Evolutionary conservation across 2,329 filamentous ascomycete species (phyloP).

Genomic region (Ophiocordyceps camponoti-saundersi): DNA sequence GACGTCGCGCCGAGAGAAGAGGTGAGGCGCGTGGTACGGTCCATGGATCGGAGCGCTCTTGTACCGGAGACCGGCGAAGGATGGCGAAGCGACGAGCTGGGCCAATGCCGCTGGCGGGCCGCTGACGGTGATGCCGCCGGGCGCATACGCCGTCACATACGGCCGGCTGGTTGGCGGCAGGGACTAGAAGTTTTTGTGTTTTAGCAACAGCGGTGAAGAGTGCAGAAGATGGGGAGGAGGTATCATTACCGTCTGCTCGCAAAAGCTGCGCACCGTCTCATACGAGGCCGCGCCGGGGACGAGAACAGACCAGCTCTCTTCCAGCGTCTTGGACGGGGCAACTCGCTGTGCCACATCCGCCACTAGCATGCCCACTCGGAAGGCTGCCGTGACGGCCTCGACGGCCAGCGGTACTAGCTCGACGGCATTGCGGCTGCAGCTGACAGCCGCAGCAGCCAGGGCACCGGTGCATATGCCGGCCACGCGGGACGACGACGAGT

Average conservation of each 20-base stretch:
- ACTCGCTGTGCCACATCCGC: conserved; percentile 1
- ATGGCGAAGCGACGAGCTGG: not conserved
- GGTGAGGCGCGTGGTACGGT: conserved; percentile 2
- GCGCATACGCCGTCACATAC: conserved; percentile 2
- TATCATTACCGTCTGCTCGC: not conserved
- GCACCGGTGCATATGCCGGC: conserved; percentile 2
- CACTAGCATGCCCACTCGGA: conserved; percentile 1
- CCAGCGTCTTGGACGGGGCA: not conserved
- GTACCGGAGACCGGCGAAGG: conserved; percentile 2
- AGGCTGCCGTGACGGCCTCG: conserved; percentile 2
- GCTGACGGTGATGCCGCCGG: conserved; percentile 2
- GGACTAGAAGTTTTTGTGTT: not conserved
- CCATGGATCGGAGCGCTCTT: conserved; percentile 2
- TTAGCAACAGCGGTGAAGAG: not conserved
- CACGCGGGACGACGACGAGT: not conserved
- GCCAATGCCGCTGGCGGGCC: conserved; percentile 1
- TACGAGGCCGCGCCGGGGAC: not conserved
- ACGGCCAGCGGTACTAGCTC: conserved; percentile 2
- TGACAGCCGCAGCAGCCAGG: conserved; percentile 1
- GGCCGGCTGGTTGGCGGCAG: conserved; percentile 1
- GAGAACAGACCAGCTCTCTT: conserved; percentile 1
- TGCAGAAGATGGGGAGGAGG: not conserved
- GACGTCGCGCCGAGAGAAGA: conserved; percentile 1
- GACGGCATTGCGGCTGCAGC: conserved; percentile 1
- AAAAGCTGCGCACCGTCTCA: not conserved